Base-by-base conservation (phyloP, 1,284 basidiomycete genomes). In the Chondrostereum purpureum region DNA sequence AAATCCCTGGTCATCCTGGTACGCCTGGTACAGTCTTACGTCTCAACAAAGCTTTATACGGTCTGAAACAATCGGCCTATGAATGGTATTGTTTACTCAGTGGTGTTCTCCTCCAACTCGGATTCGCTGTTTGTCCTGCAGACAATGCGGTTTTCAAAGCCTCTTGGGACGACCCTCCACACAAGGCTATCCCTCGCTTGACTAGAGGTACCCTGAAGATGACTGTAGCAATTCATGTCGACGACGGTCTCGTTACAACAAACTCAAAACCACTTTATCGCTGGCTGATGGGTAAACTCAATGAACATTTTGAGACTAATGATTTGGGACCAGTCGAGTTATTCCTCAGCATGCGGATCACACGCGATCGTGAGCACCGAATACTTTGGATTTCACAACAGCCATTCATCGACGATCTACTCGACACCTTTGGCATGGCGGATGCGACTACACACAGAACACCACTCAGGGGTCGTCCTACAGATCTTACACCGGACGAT, bases 371-470 rank as follows among this genome's bases (percentile, higher is more conserved):
- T 4, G 4, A 1, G 21, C 14, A 2, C 10, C 24, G 39, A 8
- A 27, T 12, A 3, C 13, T 45, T 8, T 45, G 47, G 42, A 16
- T 48, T 1, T 44, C 47, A 5, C 47, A 48, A 16, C 20, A 31
- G 2, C 6, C 19, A 1, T 48, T 37, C 33, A 21, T 48, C 6
- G 37, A 27, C n/a, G 47, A 48, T 4, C 23, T 48, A 4, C 31
- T 48, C 11, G 47, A 44, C 12, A n/a, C 21, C 5, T 48, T 17
- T 31, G 22, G 38, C 14, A 12, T 48, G 1, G 20, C 14, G 1
- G 16, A 23, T 12, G 13, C n/a, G 5, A 23, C 11, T 6, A 18
- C 39, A n/a, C n/a, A n/a, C n/a, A n/a, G n/a, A n/a, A n/a, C n/a
- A n/a, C 11, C 10, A 3, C 17, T 46, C 4, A 37, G 38, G 5